Evolutionary conservation across 1,139 yeast genomes (phyloP).

Genomic region (Yamadazyma diddensiae): DNA sequence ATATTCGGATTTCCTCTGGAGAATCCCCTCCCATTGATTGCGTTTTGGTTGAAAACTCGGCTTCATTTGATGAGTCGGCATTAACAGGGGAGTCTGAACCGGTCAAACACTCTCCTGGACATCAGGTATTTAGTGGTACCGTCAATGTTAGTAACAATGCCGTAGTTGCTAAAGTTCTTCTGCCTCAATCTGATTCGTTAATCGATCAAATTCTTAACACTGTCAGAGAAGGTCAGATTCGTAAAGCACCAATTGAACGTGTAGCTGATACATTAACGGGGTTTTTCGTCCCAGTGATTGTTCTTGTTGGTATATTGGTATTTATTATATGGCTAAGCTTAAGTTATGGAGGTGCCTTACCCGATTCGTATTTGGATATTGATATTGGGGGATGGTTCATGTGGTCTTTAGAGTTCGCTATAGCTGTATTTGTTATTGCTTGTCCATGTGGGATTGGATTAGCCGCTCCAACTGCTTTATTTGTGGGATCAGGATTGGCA

Average conservation of each 20-base stretch:
- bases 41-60: slow-evolving; percentile 51
- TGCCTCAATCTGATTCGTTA: slow-evolving; percentile 63
- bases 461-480: slow-evolving; percentile 49
- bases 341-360: slow-evolving; percentile 55
- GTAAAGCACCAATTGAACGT: slow-evolving; percentile 73
- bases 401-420: slow-evolving; percentile 76
- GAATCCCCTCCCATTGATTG: slow-evolving; percentile 75
- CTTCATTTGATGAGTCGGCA: slow-evolving; percentile 74
- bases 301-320: slow-evolving; percentile 55
- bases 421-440: slow-evolving; percentile 68
- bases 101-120: slow-evolving; percentile 48
- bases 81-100: slow-evolving; percentile 70
- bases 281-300: slow-evolving; percentile 68
- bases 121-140: slow-evolving; percentile 71
- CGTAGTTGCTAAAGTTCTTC: slow-evolving; percentile 54
- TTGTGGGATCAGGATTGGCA: slow-evolving; percentile 47
- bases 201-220: slow-evolving; percentile 68
- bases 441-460: slow-evolving; percentile 50
- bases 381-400: slow-evolving; percentile 74
- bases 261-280: slow-evolving; percentile 71
- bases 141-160: slow-evolving; percentile 58
- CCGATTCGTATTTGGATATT: slow-evolving; percentile 53
- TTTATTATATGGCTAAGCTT: slow-evolving; percentile 68
- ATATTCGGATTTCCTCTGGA: slow-evolving; percentile 58
- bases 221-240: slow-evolving; percentile 71